Conservation (phyloP, 768 basidiomycete species). For the Naganishia vaughanmartiniae region DNA sequence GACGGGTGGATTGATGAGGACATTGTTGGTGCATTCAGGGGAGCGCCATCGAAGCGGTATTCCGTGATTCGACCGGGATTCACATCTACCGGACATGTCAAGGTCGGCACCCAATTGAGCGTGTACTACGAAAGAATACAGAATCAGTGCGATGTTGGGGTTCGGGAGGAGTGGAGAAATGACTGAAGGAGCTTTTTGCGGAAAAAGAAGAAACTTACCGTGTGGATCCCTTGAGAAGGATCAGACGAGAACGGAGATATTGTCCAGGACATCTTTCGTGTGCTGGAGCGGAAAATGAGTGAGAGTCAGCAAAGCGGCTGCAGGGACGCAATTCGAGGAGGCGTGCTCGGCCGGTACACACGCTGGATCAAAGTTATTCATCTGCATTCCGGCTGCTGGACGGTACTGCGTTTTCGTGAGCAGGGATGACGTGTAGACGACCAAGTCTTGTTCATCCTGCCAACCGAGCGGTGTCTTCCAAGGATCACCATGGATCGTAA, state of each 20-base stretch:
- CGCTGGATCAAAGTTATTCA: not conserved
- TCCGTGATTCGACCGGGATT: not conserved
- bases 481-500: not conserved
- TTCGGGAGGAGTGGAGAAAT: no score
- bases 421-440: not conserved
- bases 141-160: no score
- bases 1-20: not conserved
- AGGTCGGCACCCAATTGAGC: not conserved
- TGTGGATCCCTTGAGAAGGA: not conserved
- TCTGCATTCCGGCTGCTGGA: not conserved
- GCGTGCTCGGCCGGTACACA: not conserved
- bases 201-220: not conserved
- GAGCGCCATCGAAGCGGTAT: not conserved
- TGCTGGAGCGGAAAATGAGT: no score
- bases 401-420: not conserved
- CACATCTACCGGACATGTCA: not conserved
- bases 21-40: not conserved
- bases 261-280: not conserved
- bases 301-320: not conserved
- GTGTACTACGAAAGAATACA: not conserved
- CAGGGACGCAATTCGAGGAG: no score
- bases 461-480: not conserved
- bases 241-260: not conserved
- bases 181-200: no score
- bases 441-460: not conserved